Percentiles rank a stretch among this genome's conserved stretches.
Evolutionary conservation across 495 filamentous ascomycete species (phyloP).

Genomic region (Aeminium ludgeri): DNA sequence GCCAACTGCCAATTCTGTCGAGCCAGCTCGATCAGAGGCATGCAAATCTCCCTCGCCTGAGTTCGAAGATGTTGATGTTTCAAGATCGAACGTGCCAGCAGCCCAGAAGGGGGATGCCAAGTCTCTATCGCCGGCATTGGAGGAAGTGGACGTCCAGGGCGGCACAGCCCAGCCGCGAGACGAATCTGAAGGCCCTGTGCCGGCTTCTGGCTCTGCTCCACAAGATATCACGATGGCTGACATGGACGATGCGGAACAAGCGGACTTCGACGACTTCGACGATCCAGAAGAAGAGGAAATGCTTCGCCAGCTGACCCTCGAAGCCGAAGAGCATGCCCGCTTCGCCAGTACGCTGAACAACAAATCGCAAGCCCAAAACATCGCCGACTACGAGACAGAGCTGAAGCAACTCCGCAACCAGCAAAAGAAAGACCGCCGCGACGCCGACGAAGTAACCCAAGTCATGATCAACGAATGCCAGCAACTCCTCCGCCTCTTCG

Average conservation of each 20-base stretch:
- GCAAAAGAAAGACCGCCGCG: conserved; percentile 86
- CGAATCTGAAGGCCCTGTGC: conserved; percentile 7
- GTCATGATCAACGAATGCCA: conserved; percentile 94
- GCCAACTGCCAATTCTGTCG: too few relatives aligned
- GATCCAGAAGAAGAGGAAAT: conserved; percentile 89
- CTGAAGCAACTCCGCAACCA: conserved; percentile 73
- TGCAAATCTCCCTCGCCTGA: conserved; percentile 20
- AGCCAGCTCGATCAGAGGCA: too few relatives aligned
- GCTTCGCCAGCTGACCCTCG: conserved; percentile 63
- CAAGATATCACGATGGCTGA: too few relatives aligned
- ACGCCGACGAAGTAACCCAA: conserved; percentile 88
- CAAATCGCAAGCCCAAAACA: conserved; percentile 42
- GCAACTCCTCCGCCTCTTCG: conserved; percentile 74
- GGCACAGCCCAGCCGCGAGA: too few relatives aligned
- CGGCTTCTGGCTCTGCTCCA: conserved; percentile 16
- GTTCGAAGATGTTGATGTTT: conserved; percentile 18
- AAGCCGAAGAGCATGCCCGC: conserved; percentile 80
- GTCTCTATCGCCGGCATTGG: too few relatives aligned
- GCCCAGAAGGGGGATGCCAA: too few relatives aligned
- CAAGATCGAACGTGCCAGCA: too few relatives aligned
- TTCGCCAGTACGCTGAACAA: conserved; percentile 78
- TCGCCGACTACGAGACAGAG: conserved; percentile 69
- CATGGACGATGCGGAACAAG: conserved; percentile 25
- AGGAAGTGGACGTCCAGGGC: too few relatives aligned
- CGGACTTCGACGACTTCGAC: conserved; percentile 38